Conservation (phyloP, 306 rosid species). For the Begonia loranthoides region DNA sequence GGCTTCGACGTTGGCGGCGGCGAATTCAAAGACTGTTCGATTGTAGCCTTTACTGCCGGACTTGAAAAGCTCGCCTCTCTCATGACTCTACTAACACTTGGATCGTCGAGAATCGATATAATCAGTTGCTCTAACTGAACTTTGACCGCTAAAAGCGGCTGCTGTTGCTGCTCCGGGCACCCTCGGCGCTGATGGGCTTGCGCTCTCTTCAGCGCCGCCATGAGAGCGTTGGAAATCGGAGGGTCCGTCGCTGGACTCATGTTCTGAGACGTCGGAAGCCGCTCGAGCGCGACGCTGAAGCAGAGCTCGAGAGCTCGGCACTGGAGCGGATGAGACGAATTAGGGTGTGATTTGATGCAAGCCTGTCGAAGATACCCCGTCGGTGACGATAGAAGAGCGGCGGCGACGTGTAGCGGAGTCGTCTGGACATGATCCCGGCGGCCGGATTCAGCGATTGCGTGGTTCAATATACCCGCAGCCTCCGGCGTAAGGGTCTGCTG, state of each 20-base stretch:
- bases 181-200: constrained; percentile 98
- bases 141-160: constrained; percentile 84
- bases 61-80: constrained; percentile 88
- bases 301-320: constrained; percentile 93
- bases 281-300: constrained; percentile 85
- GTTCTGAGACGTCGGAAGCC: constrained; percentile 80
- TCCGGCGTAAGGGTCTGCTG: constrained; percentile 96
- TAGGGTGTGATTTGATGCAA: constrained; percentile 90
- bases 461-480: constrained; percentile 84
- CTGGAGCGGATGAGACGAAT: constrained; percentile 95
- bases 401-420: constrained; percentile 93
- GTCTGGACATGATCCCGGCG: constrained; percentile 93
- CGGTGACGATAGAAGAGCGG: constrained; percentile 65
- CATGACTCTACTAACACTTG: constrained; percentile 95
- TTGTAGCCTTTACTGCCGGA: constrained; percentile 80
- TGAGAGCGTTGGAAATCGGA: constrained; percentile 80
- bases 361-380: constrained; percentile 81
- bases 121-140: constrained; percentile 90
- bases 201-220: constrained; percentile 93
- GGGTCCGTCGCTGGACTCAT: constrained; percentile 54
- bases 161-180: constrained; percentile 94
- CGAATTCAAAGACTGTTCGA: constrained; percentile 62
- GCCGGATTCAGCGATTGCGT: constrained; percentile 83
- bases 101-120: constrained; percentile 90
- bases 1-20: constrained; percentile 31